phyloP scores from a whole-genome alignment of 306 rosid species.

The Trifolium dubium region DNA sequence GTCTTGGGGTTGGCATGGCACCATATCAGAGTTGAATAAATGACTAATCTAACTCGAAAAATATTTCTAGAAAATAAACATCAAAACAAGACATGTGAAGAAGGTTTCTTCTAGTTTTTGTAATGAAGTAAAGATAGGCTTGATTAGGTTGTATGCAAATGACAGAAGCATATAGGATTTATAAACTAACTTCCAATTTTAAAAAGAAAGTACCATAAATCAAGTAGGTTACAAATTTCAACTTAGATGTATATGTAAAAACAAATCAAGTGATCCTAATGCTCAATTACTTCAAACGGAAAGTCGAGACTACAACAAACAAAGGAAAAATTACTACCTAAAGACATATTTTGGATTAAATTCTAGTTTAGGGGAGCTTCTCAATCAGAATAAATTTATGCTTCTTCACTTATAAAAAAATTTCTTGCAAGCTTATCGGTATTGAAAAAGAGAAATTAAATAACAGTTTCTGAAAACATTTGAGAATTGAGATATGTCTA shows the following conservation, averaged over 20 bases:
- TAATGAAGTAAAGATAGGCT: not conserved
- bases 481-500: not conserved
- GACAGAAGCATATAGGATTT: no score
- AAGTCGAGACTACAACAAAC: conserved; percentile 20
- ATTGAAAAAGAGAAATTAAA: not conserved
- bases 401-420: not conserved
- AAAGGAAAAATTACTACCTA: not conserved
- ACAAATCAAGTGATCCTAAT: conserved; percentile 1
- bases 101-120: not conserved
- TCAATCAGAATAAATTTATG: not conserved
- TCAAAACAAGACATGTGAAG: not conserved
- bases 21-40: not conserved
- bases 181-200: no score
- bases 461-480: not conserved
- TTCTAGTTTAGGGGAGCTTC: not conserved
- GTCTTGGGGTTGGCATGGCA: not conserved
- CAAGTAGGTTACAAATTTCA: not conserved
- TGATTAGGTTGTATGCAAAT: not conserved
- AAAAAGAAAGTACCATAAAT: no score
- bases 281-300: not conserved
- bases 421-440: not conserved
- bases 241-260: conserved; percentile 1
- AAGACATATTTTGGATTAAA: not conserved
- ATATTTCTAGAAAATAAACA: not conserved
- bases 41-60: conserved; percentile 1